phyloP scores from a whole-genome alignment of 768 basidiomycete genomes.

The Omphalotus guepiniiformis region DNA sequence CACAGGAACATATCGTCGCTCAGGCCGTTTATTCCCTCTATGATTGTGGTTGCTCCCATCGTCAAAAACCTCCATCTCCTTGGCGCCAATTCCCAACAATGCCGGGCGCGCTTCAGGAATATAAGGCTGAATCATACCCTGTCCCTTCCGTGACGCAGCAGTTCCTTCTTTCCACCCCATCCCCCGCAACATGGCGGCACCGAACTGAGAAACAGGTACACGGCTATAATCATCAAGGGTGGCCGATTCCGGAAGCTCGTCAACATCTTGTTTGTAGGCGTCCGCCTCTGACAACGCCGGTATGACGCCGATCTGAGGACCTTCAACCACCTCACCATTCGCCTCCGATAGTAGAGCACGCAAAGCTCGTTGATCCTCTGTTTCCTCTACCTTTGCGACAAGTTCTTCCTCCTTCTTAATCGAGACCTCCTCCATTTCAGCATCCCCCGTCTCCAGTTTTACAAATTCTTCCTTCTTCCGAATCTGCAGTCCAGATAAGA shows the following conservation, averaged over 20 bases:
- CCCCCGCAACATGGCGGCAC: conserved; percentile 86
- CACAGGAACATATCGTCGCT: conserved; percentile 82
- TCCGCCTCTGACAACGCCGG: conserved; percentile 71
- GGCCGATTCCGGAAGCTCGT: conserved; percentile 70
- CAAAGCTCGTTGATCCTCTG: conserved; percentile 78
- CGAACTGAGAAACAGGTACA: conserved; percentile 90
- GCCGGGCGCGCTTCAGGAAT: conserved; percentile 81
- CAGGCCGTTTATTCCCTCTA: conserved; percentile 42
- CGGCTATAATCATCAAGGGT: conserved; percentile 84
- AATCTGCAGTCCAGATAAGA: conserved; percentile 62
- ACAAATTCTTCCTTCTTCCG: conserved; percentile 28
- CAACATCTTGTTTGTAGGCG: conserved; percentile 80
- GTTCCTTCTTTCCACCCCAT: conserved; percentile 95
- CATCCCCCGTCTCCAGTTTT: conserved; percentile 18
- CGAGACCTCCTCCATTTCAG: conserved; percentile 25
- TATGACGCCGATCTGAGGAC: conserved; percentile 58
- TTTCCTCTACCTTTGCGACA: conserved; percentile 39
- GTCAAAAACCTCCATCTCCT: conserved; percentile 71
- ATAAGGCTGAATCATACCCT: conserved; percentile 71
- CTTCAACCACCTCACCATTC: conserved; percentile 35
- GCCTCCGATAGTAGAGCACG: conserved; percentile 69
- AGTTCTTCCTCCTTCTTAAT: conserved; percentile 17
- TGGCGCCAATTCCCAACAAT: conserved; percentile 90
- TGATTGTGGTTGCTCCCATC: conserved; percentile 58
- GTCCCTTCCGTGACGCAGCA: conserved; percentile 61